Evolutionary conservation across 768 basidiomycete genomes (phyloP), one percentile per base, ranked within the genome.

Genomic region (Leucocoprinus birnbaumii): DNA sequence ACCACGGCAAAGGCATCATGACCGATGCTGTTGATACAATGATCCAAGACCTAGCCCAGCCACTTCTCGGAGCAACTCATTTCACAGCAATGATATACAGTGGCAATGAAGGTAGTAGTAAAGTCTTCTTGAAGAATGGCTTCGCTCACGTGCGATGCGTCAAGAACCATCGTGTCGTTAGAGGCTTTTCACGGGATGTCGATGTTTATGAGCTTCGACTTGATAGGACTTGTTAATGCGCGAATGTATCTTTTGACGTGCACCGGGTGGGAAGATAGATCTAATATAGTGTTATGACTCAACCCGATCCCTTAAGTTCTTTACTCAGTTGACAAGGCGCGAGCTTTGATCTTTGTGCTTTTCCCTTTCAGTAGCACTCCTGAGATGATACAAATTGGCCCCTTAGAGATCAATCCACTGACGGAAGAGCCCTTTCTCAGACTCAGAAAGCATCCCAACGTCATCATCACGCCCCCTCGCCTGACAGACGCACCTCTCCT

Each of bases 1-100:
- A 86, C 62, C 87, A 89, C 55, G 76, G 86, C 26, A 74, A 70
- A 59, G 87, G 88, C 0, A 88, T 91, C 58, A 90, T 90, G 89
- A 78, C 80, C 19, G 81, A 79, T n/a, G 86, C 79, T 0, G 62
- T 91, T 31, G 67, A 67, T 7, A 77, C 77, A 4, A 46, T 91
- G 27, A 50, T 90, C 42, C 62, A 77, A 16, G 62, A 75, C 10
- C 89, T 89, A 87, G 80, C 72, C 19, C 71, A 87, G 40, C 86
- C 85, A 1, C 70, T 84, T 47, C 87, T 90, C 87, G 74, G 77
- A 0, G 73, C 77, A 7, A 74, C 75, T 8, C 64, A 64, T 46
- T 72, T 88, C 55, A 66, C 71, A 14, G 78, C 68, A 1, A 68
- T 70, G 10, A 73, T 77, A 5, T 80, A 79, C 47, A 62, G 63